phyloP scores from a whole-genome alignment of 345 rosid genomes.

The rapeseed (Brassica napus) region Da-Ae NC_063440.1:23232501-23233000 shows the following conservation, averaged over 20 bases:
- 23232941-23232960: slow-evolving; percentile 18
- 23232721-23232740: slow-evolving; percentile 35
- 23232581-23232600: not conserved
- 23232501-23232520: no score
- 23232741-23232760: slow-evolving; percentile 20
- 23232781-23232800: slow-evolving; percentile 19
- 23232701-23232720: slow-evolving; percentile 35
- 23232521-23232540: no score
- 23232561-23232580: not conserved
- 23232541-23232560: no score
- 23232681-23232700: not conserved
- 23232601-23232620: not conserved
- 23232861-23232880: slow-evolving; percentile 31
- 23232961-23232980: slow-evolving; percentile 34
- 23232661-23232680: not conserved
- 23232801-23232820: slow-evolving; percentile 19
- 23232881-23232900: slow-evolving; percentile 34
- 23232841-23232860: slow-evolving; percentile 25
- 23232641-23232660: not conserved
- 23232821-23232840: slow-evolving; percentile 37
- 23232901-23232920: slow-evolving; percentile 20
- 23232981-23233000: slow-evolving; percentile 5
- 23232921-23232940: slow-evolving; percentile 27
- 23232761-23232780: slow-evolving; percentile 30
- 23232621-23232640: not conserved